Conservation (phyloP, 2,329 filamentous ascomycete genomes). For the Fusarium begoniae region DNA sequence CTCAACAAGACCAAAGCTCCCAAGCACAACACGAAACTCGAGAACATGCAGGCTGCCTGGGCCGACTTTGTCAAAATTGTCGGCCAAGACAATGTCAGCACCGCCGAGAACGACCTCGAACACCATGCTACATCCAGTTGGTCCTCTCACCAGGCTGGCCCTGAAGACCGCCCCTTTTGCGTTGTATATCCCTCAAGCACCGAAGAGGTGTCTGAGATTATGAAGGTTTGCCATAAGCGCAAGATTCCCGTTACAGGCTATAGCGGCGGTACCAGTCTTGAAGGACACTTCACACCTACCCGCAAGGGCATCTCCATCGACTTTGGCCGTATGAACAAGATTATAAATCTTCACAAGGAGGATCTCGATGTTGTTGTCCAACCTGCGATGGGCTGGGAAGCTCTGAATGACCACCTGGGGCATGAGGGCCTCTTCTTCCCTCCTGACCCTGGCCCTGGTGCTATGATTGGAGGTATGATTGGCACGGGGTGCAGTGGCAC, state of each 20-base stretch:
- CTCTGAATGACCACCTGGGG: conserved; percentile 79
- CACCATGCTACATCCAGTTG: conserved; percentile 69
- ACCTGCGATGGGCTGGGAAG: conserved; percentile 87
- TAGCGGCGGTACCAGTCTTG: conserved; percentile 87
- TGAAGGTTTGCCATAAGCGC: conserved; percentile 86
- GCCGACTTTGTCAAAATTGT: conserved; percentile 72
- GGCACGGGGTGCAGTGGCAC: conserved; percentile 80
- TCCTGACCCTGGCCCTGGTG: conserved; percentile 88
- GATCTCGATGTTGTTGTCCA: conserved; percentile 82
- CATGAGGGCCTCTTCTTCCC: conserved; percentile 87
- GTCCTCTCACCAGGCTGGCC: conserved; percentile 65
- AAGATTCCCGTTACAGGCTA: conserved; percentile 87
- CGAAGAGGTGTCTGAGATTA: conserved; percentile 84
- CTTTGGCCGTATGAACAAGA: conserved; percentile 85
- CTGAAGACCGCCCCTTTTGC: conserved; percentile 67
- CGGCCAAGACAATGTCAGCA: conserved; percentile 72
- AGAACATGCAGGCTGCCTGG: conserved; percentile 75
- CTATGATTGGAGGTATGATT: conserved; percentile 91
- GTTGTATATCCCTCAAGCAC: conserved; percentile 81
- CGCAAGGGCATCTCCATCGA: conserved; percentile 86
- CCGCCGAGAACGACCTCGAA: conserved; percentile 62
- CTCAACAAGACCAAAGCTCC: conserved; percentile 61
- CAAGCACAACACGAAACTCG: conserved; percentile 65
- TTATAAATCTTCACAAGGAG: conserved; percentile 79
- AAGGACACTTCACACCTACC: conserved; percentile 88